Percentiles rank a stretch among this genome's conserved stretches.
Conservation (phyloP, 2,329 filamentous ascomycete genomes). For the Colletotrichum magnum region DNA sequence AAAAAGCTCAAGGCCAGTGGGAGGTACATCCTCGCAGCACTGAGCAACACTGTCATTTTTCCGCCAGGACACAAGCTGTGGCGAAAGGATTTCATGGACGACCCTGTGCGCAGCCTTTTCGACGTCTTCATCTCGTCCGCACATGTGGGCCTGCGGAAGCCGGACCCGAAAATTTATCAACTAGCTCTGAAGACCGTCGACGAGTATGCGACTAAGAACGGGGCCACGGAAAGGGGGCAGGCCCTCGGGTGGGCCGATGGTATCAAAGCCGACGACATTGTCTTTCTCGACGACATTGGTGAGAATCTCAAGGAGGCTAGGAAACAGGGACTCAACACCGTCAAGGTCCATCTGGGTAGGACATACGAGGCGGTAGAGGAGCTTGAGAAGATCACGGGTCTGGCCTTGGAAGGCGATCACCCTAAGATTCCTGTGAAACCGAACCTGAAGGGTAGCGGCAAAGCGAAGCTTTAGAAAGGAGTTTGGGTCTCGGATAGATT, state of each 20-base stretch:
- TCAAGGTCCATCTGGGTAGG: constrained; percentile 86
- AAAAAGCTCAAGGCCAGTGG: constrained; percentile 75
- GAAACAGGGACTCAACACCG: constrained; percentile 81
- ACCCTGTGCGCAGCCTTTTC: constrained; percentile 77
- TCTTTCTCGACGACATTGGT: constrained; percentile 96
- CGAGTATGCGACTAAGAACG: constrained; percentile 70
- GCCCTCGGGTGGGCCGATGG: constrained; percentile 62
- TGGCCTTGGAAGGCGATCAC: constrained; percentile 71
- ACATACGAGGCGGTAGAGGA: constrained; percentile 86
- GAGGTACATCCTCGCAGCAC: constrained; percentile 80
- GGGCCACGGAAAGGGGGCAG: constrained; percentile 53
- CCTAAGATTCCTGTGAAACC: constrained; percentile 64
- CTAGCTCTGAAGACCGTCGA: constrained; percentile 78
- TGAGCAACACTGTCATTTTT: constrained; percentile 93
- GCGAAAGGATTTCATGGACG: constrained; percentile 62
- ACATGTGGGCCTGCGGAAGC: constrained; percentile 90
- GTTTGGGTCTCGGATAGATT: background rate
- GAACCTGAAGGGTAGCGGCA: constrained; percentile 49
- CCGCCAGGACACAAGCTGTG: constrained; percentile 80
- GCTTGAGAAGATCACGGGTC: constrained; percentile 81
- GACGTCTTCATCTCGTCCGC: constrained; percentile 91
- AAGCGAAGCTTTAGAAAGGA: constrained; percentile 59
- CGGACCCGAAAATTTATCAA: constrained; percentile 85
- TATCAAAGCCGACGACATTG: constrained; percentile 75
- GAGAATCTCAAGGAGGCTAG: constrained; percentile 89